Evolutionary conservation across 352 stramenopile species (phyloP).

Genomic region (Phytophthora meadii): DNA sequence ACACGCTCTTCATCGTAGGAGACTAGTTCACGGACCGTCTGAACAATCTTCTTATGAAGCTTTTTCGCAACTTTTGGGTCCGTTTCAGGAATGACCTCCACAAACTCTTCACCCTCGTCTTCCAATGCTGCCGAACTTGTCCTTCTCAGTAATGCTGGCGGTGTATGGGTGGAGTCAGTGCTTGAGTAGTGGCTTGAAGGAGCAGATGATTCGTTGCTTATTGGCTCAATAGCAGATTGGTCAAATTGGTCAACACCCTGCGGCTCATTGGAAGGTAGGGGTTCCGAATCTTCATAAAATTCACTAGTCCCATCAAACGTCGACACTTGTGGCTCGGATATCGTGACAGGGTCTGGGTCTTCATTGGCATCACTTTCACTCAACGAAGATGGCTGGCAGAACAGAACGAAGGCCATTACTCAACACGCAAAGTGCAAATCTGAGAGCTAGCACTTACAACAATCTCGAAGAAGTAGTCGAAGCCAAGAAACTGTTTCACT

Average conservation of each 20-base stretch:
- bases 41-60: conserved; percentile 77
- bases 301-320: conserved; percentile 26
- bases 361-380: conserved; percentile 23
- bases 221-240: conserved; percentile 18
- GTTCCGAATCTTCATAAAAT: conserved; percentile 4
- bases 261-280: conserved; percentile 6
- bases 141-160: conserved; percentile 29
- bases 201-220: conserved; percentile 21
- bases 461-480: conserved; percentile 76
- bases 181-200: conserved; percentile 27
- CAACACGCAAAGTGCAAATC: neutral
- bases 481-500: conserved; percentile 67
- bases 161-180: conserved; percentile 13
- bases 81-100: conserved; percentile 57
- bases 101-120: conserved; percentile 61
- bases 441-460: conserved; percentile 37
- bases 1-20: conserved; percentile 74
- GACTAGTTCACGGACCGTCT: conserved; percentile 69
- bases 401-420: conserved; percentile 3
- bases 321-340: neutral
- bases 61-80: conserved; percentile 70
- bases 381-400: conserved; percentile 19
- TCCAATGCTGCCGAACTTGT: conserved; percentile 39
- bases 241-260: conserved; percentile 16
- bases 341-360: neutral